Evolutionary conservation across 2,329 filamentous ascomycete genomes (phyloP).

Genomic region (Penicillium sp.): DNA sequence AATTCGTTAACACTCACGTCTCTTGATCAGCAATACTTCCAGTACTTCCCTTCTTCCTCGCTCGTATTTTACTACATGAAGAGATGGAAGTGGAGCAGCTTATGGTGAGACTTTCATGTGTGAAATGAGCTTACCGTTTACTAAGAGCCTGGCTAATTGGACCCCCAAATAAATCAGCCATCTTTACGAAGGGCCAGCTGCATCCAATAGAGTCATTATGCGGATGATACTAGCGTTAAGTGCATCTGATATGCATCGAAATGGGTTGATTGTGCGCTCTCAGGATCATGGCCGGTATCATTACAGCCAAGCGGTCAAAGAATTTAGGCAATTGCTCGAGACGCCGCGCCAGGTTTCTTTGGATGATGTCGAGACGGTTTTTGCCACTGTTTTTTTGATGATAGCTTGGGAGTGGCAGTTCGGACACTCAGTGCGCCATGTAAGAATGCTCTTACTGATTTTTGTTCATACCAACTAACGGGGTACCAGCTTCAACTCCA

Average conservation of each 20-base stretch:
- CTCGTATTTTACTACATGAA: conserved; percentile 40
- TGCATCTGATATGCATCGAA: conserved; percentile 38
- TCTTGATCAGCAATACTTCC: conserved; percentile 36
- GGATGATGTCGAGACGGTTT: conserved; percentile 34
- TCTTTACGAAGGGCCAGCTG: conserved; percentile 36
- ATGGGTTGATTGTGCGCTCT: conserved; percentile 26
- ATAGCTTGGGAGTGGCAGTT: conserved; percentile 39
- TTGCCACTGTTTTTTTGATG: conserved; percentile 40
- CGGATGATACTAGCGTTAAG: conserved; percentile 41
- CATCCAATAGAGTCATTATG: conserved; percentile 39
- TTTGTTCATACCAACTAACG: not conserved
- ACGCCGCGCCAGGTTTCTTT: conserved; percentile 28
- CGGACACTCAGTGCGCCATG: conserved; percentile 33
- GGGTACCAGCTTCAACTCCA: conserved; percentile 31
- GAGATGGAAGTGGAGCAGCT: conserved; percentile 38
- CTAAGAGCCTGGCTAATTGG: not conserved
- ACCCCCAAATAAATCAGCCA: conserved; percentile 9
- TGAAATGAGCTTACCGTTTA: not conserved
- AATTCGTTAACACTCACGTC: conserved; percentile 36
- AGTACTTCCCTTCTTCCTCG: conserved; percentile 36
- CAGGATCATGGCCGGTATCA: conserved; percentile 35
- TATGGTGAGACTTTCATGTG: conserved; percentile 22
- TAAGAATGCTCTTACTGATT: not conserved
- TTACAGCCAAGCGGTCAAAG: conserved; percentile 38
- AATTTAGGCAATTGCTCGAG: conserved; percentile 37